phyloP scores from a whole-genome alignment of 2,329 filamentous ascomycete genomes.

The Colletotrichum echinochloae region DNA sequence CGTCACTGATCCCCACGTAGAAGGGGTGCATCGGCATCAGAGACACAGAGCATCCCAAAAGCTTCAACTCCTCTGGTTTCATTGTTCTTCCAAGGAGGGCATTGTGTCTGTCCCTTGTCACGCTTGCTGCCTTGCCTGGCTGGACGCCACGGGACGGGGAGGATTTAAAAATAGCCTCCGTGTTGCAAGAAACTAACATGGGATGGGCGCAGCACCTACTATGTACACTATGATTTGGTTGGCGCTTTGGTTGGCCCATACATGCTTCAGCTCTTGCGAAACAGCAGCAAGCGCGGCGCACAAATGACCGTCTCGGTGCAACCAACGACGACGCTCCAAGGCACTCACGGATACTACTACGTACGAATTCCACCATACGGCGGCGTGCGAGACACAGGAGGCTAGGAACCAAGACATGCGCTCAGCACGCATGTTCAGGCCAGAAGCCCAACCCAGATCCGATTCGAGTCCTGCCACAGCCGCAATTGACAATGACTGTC shows the following conservation, averaged over 20 bases:
- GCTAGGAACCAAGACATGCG: not conserved
- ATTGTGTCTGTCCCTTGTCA: not conserved
- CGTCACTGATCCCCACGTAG: not conserved
- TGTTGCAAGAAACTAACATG: slow-evolving; percentile 6
- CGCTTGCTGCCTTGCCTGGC: not conserved
- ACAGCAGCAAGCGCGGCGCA: slow-evolving; percentile 6
- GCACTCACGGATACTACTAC: not conserved
- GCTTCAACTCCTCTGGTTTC: not conserved
- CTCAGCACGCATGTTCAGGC: not conserved
- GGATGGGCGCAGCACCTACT: slow-evolving; percentile 21
- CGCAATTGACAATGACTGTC: not conserved
- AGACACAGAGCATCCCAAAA: not conserved
- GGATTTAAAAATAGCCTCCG: slow-evolving; percentile 21
- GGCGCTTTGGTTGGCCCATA: not conserved
- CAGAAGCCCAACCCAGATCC: not conserved
- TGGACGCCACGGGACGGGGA: slow-evolving; percentile 9
- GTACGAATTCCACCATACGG: not conserved
- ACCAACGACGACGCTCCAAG: slow-evolving; percentile 4
- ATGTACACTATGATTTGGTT: not conserved
- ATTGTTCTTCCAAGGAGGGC: not conserved
- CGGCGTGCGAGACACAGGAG: not conserved
- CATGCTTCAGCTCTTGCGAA: not conserved
- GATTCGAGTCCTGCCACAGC: not conserved
- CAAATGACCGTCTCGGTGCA: not conserved
- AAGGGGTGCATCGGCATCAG: not conserved